Base-by-base conservation (phyloP, 2,329 filamentous ascomycete species). In the Colletotrichum sp. region DNA sequence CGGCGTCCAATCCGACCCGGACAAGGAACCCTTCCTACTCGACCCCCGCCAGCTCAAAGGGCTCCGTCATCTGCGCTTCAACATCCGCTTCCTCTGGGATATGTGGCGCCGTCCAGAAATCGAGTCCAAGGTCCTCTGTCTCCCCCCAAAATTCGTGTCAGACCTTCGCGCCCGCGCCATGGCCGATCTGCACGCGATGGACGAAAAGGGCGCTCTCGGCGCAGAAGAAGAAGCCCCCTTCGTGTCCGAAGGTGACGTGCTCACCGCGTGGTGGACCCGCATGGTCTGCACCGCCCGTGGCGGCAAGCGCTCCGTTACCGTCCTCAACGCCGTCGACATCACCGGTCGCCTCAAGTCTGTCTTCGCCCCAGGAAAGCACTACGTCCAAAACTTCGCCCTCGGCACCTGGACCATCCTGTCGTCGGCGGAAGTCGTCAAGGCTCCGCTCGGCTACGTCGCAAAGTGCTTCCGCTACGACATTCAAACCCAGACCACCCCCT, bases 221-320 rank as follows among this genome's bases (percentile, higher is more conserved):
- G 64, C 39, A 13, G 77, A 77, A 43, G 65, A 72, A 52, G 65
- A 72, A 13, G 74, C 70, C 13, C 80, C 85, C 2, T 89, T 87
- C 69, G 56, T 89, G 34, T 88, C 85, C 75, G 86, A 89, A n/a
- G 84, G 85, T 25, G 87, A 90, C 68, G 80, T 89, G 3, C 78
- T 90, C 3, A 79, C 81, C 2, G 86, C 86, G 0, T 90, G 87
- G 86, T 79, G 82, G 68, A 79, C 83, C 7, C 78, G 76, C 9
- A 69, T 79, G 18, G 72, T 83, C 15, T 71, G 75, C 27, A 9
- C 36, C 15, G 56, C 75, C 16, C 71, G 75, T 6, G 74, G 75
- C 8, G 52, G 32, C 22, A 73, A 67, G 22, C 65, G 77, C 78
- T 15, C 81, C 1, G 76, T 84, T 6, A 79, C 79, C 5, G 76